Percentiles rank a stretch among this genome's conserved stretches.
Evolutionary conservation across 768 basidiomycete species (phyloP).

Genomic region (Kwoniella sp.): DNA sequence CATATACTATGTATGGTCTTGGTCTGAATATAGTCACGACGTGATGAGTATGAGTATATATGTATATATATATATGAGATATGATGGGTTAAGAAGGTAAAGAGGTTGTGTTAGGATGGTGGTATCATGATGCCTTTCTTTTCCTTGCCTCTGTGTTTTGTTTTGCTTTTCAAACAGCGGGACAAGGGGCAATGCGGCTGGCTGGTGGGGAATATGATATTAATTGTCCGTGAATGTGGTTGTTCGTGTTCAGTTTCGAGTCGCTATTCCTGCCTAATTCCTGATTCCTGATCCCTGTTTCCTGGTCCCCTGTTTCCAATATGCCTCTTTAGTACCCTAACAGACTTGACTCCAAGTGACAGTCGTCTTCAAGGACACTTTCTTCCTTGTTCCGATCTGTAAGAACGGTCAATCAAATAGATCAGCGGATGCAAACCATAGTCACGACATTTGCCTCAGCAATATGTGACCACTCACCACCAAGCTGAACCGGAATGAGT

Average conservation of each 20-base stretch:
- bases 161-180: neutral
- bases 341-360: neutral
- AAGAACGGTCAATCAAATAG: too few relatives aligned
- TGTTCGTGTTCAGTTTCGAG: neutral
- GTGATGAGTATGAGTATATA: neutral
- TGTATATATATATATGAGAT: neutral
- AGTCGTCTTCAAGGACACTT: neutral
- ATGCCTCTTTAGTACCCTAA: neutral
- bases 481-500: conserved; percentile 37
- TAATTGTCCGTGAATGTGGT: neutral
- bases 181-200: neutral
- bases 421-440: too few relatives aligned
- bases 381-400: neutral
- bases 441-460: too few relatives aligned
- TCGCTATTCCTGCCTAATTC: neutral
- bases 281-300: neutral
- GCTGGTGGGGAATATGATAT: neutral
- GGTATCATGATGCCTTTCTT: neutral
- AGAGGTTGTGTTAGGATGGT: neutral
- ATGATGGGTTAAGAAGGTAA: neutral
- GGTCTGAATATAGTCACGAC: neutral
- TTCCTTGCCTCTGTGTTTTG: neutral
- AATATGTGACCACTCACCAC: conserved; percentile 13
- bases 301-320: too few relatives aligned
- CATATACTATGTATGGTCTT: neutral